Conservation (phyloP, 1,284 basidiomycete species). For the Fistulinella cinereoalba region DNA sequence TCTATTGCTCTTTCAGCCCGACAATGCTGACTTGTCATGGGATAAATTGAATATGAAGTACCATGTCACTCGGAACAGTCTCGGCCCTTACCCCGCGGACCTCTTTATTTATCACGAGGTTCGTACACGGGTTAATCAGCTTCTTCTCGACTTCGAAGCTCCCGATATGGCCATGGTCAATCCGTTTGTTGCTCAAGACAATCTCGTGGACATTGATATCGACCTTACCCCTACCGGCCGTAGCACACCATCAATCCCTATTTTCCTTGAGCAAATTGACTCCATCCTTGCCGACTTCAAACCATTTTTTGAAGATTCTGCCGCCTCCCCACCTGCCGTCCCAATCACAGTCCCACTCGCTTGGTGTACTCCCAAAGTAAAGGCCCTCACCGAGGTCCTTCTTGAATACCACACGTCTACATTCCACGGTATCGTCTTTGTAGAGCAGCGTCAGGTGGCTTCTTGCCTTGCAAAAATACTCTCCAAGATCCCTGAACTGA, state of each 20-base stretch:
- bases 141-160: conserved; percentile 32
- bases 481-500: conserved; percentile 53
- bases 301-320: conserved; percentile 45
- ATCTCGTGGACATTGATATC: conserved; percentile 31
- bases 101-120: conserved; percentile 62
- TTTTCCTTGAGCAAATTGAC: conserved; percentile 45
- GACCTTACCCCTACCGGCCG: conserved; percentile 8
- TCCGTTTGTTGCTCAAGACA: conserved; percentile 12
- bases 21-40: conserved; percentile 48
- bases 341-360: conserved; percentile 45
- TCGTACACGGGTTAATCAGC: conserved; percentile 44
- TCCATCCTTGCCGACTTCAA: conserved; percentile 52
- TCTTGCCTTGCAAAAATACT: conserved; percentile 65
- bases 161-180: conserved; percentile 12
- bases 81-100: conserved; percentile 57
- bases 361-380: conserved; percentile 74
- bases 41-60: conserved; percentile 58
- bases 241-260: conserved; percentile 27
- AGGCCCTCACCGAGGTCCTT: conserved; percentile 57
- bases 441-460: conserved; percentile 77
- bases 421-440: conserved; percentile 82
- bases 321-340: conserved; percentile 26
- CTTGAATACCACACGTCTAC: conserved; percentile 48
- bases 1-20: conserved; percentile 47
- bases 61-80: conserved; percentile 48